Base-by-base conservation (phyloP, 768 basidiomycete species). In the Amyloporia xantha region DNA sequence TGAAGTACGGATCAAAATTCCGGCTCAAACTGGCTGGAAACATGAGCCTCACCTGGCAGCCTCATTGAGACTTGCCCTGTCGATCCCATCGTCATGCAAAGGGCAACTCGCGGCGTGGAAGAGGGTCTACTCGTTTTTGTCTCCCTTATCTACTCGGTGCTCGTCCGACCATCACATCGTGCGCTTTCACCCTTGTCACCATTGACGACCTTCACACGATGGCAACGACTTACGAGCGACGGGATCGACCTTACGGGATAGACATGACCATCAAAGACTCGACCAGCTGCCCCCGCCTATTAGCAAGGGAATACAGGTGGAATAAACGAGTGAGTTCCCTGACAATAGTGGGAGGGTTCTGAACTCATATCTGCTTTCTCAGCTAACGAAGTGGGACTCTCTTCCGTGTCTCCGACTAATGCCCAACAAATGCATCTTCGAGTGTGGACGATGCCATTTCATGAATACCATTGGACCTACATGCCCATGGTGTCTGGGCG, bases 321-420 rank as follows among this genome's bases (percentile, higher is more conserved):
- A 44, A 46, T 42, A 54, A 27, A 45, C 49, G 47, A 26, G 58
- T 59, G 47, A 48, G 58, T 54, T 27, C n/a, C 10, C 20, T 30
- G 27, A 26, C 12, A 23, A 24, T 38, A 19, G 35, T 44, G 6
- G 17, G 11, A 28, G 30, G 25, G 5, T 9, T 23, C 5, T 26
- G 33, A 19, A 41, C 27, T 33, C 28, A 23, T 24, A 17, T 38
- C 38, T 27, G 30, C 26, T 27, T 10, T 36, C 41, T 23, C 47
- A 63, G 62, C 55, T 57, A 12, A 58, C 52, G 38, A 51, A 54
- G 23, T 63, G 54, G 46, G 59, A 56, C 17, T 63, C 62, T 15
- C 50, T 63, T 33, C 62, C 62, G 26, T 52, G 41, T 45, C 49
- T 56, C 26, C 57, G 53, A 19, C 50, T 61, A 21, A 46, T 47